Evolutionary conservation across 1,284 basidiomycete species (phyloP), one percentile per base, ranked within the genome.

Genomic region (Inonotus hispidus): DNA sequence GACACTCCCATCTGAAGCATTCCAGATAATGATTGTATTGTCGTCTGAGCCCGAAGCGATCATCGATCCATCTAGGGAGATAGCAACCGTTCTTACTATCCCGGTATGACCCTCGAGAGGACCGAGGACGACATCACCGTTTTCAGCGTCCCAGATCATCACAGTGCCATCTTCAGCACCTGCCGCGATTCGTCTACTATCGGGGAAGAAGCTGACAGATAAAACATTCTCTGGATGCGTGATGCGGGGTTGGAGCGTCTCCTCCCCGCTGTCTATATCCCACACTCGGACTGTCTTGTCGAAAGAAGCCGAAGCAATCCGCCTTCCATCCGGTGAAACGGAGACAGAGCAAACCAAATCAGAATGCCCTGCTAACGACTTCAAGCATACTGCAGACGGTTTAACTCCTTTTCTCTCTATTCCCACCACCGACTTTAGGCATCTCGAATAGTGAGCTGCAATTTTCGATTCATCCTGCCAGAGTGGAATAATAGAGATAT

Each of bases 401-500:
- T 23, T 23, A 16, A 38, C 32, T 11, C 56, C 29, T 16, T 54
- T 23, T 2, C 16, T 2, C 16, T 47, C 19, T 13, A 58, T 32
- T 5, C 16, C 19, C 25, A 37, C 23, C 11, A 27, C 25, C 10
- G 46, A 54, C 13, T 8, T 2, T n/a, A 39, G 7, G 13, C n/a
- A 14, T 4, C 27, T 32, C 10, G 46, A n/a, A 37, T 59, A 59
- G n/a, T 35, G 52, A 19, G 21, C 41, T 11, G 58, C 6, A 19
- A 59, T 19, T 14, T 21, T 37, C n/a, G 58, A 59, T 19, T 37
- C 52, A 62, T 63, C 11, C n/a, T 66, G 66, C 29, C 63, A 53
- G 54, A 68, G 66, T 10, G 61, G 62, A 14, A 69, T 29, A 19
- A 66, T 66, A 29, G 68, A 69, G 16, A 69, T 13, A 58, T 69